Evolutionary conservation across 2,329 filamentous ascomycete genomes (phyloP).

Genomic region (Fusarium concolor): DNA sequence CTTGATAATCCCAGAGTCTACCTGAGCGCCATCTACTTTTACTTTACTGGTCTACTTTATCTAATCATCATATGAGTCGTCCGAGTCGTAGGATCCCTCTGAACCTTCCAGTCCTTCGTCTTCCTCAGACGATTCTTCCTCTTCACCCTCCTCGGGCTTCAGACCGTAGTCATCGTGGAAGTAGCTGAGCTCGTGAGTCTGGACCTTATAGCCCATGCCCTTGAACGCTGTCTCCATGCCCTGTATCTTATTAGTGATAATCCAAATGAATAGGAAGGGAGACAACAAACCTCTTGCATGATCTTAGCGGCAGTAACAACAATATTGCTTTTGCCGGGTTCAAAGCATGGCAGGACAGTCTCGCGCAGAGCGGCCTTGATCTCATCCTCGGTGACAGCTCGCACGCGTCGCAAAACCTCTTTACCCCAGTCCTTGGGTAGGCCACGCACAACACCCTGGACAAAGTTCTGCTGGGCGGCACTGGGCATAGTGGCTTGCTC

Average conservation of each 20-base stretch:
- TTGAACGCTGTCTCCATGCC: slow-evolving; percentile 80
- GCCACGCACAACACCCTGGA: slow-evolving; percentile 81
- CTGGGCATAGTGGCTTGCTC: slow-evolving; percentile 87
- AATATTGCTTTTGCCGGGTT: slow-evolving; percentile 82
- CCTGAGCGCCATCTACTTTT: slow-evolving; percentile 15
- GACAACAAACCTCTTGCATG: slow-evolving; percentile 79
- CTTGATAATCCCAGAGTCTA: slow-evolving; percentile 29
- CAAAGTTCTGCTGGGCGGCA: slow-evolving; percentile 86
- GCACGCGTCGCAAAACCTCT: slow-evolving; percentile 79
- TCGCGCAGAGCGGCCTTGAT: slow-evolving; percentile 80
- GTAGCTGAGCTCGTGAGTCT: slow-evolving; percentile 77
- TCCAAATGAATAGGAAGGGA: background rate
- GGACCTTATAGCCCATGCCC: slow-evolving; percentile 80
- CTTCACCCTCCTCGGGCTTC: slow-evolving; percentile 71
- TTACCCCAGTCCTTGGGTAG: slow-evolving; percentile 83
- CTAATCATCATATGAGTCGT: slow-evolving; percentile 44
- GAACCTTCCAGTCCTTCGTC: slow-evolving; percentile 52
- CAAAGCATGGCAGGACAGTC: slow-evolving; percentile 83
- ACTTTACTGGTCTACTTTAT: background rate
- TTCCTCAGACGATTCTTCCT: slow-evolving; percentile 63
- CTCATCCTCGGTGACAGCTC: slow-evolving; percentile 79
- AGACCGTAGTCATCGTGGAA: slow-evolving; percentile 94
- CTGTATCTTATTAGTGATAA: slow-evolving; percentile 58
- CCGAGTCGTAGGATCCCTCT: slow-evolving; percentile 49
- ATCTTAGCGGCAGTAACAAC: slow-evolving; percentile 89